Base-by-base conservation (phyloP, 495 filamentous ascomycete species). In the Talaromyces thailandensis region DNA sequence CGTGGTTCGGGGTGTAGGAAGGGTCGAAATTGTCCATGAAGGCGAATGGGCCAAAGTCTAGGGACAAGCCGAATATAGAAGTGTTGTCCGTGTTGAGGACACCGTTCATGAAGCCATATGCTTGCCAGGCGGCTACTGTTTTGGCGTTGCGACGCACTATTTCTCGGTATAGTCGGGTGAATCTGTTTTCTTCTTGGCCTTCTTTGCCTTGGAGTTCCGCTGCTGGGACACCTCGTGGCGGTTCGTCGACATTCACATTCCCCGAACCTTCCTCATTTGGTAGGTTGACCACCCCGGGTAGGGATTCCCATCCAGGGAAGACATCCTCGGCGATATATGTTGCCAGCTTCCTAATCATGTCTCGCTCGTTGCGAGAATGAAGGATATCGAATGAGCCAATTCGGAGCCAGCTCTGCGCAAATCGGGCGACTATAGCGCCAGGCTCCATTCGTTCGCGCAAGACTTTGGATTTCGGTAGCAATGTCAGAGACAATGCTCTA, bases 41-140 rank as follows among this genome's bases (percentile, higher is more conserved):
- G 23, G 94, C 93, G 69, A 98, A 98, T 0, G 94, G 94, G 0
- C 94, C 94, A 68, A 89, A 98, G 74, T 98, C 94, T 23, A 98
- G 87, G 1, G 87, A 91, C 0, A 98, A 74, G 6, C 94, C 94
- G 37, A 87, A 86, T 58, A 98, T 81, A 4, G 90, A 95, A 0
- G 93, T 98, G 70, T 98, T 98, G 70, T 98, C 94, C 0, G 94
- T 97, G 68, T 96, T 93, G 32, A 98, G 78, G 23, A 98, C 94
- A 18, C 94, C 94, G 69, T 98, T 98, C 82, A 93, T 97, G 75
- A 98, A 98, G 12, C 89, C 94, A 74, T 96, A 97, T 23, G 90
- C 90, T 74, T 98, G 94, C 94, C 94, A 98, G 61, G 86, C 84
- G 11, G 94, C 94, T 1, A 97, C 93, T 0, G 90, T 96, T 45